Base-by-base conservation (phyloP, 192 early-diverging fungal genomes). In the Rhizophagus clarus region DNA sequence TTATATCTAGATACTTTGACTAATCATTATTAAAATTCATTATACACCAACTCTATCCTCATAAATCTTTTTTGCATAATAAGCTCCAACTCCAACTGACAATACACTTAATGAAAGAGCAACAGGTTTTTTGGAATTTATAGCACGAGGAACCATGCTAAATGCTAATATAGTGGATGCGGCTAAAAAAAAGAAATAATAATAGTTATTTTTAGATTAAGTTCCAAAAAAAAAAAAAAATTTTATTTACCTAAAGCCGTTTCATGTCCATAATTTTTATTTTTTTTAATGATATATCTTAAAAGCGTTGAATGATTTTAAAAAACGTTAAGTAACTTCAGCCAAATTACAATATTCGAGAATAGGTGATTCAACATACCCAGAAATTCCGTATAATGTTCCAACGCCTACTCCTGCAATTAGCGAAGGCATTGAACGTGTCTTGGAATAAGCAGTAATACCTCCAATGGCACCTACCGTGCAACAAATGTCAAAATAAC, bases 41-140 rank as follows among this genome's bases (percentile, higher is more conserved):
- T 66, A 66, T 31, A 31, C 24, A 66, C 31, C 32, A 69, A 69
- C 28, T 80, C 78, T 51, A 80, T 87, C 83, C 26, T 87, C 86
- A 1, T 83, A 79, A 61, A 87, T 81, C 56, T 87, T 87, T 40
- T 87, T 87, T 11, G 71, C 75, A 75, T 87, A 87, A 56, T 85
- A 87, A 31, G 79, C 81, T n/a, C 86, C 86, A 40, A 82, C 84
- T 37, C 77, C 80, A 22, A 85, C 10, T 14, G 86, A 85, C 20
- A 77, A 62, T 31, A 85, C 64, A 29, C 82, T 69, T 6, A 87
- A 77, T 28, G 81, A 79, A 11, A 84, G 51, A 29, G 86, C 83
- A 14, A 87, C 67, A 47, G 86, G 84, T 61, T 82, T 87, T 26
- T 61, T 72, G 15, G 72, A 83, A 17, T 79, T 80, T 8, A 87